A percentile compares a stretch with the other conserved stretches of the same genome.
Conservation (phyloP, 768 basidiomycete genomes). For the Tylopilus plumbeoviolaceoides region DNA sequence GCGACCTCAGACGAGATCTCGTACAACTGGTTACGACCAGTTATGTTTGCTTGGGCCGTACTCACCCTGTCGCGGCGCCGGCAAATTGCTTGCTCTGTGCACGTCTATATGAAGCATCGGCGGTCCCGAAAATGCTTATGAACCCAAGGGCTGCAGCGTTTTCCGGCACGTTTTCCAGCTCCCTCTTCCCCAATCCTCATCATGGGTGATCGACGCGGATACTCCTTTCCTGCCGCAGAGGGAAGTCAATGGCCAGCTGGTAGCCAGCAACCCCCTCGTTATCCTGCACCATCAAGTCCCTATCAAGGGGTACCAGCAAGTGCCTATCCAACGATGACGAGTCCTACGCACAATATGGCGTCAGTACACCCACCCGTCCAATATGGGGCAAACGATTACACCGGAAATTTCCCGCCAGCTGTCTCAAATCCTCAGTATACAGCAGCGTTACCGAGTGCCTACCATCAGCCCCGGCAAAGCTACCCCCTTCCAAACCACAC, state of each 20-base stretch:
- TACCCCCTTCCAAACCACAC: conserved; percentile 25
- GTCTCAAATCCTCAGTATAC: conserved; percentile 26
- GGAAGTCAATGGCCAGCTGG: conserved; percentile 22
- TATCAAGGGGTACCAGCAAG: conserved; percentile 18
- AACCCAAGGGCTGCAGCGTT: conserved; percentile 21
- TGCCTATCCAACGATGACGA: conserved; percentile 17
- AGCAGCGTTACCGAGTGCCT: conserved; percentile 9
- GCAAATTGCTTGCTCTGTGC: conserved; percentile 27
- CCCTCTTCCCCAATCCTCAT: conserved; percentile 6
- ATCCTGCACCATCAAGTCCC: conserved; percentile 18
- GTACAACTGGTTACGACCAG: conserved; percentile 24
- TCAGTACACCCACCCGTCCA: conserved; percentile 18
- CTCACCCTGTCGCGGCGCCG: conserved; percentile 30
- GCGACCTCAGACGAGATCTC: conserved; percentile 29
- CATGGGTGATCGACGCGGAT: conserved; percentile 31
- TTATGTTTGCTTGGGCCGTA: conserved; percentile 28
- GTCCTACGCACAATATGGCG: conserved; percentile 17
- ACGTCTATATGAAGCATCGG: conserved; percentile 24
- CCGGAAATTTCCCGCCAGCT: conserved; percentile 12
- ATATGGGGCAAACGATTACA: conserved; percentile 24
- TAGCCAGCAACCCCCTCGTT: conserved; percentile 22
- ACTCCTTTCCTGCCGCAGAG: conserved; percentile 20
- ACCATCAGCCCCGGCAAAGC: conserved; percentile 24
- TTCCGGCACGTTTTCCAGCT: conserved; percentile 2
- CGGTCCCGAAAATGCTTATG: conserved; percentile 35